A percentile compares a stretch with the other conserved stretches of the same genome.
phyloP scores from a whole-genome alignment of 805 yeast species.

The Blastobotrys peoriensis region DNA sequence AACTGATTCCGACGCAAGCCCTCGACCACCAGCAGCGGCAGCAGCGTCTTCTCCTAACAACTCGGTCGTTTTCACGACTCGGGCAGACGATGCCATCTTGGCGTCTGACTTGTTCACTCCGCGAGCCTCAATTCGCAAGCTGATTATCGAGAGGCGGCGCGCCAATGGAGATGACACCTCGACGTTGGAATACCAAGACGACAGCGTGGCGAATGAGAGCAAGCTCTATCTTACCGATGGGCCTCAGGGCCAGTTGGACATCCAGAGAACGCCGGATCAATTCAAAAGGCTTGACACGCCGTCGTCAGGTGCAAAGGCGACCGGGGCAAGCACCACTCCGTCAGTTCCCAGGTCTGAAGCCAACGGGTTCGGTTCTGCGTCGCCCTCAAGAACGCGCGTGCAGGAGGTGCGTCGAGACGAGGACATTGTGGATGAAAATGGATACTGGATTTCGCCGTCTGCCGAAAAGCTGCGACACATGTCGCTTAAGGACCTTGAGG shows the following conservation, averaged over 20 bases:
- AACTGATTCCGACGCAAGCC: background rate
- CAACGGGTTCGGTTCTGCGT: background rate
- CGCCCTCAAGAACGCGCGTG: background rate
- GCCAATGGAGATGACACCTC: background rate
- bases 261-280: too few relatives aligned
- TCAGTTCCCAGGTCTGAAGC: background rate
- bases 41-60: conserved; percentile 1
- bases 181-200: background rate
- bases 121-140: conserved; percentile 45
- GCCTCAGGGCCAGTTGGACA: background rate
- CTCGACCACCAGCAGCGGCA: background rate
- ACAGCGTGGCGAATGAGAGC: background rate
- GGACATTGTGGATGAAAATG: conserved; percentile 54
- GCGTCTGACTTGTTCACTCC: conserved; percentile 70
- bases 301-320: background rate
- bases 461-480: conserved; percentile 52
- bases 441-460: conserved; percentile 85
- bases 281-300: too few relatives aligned
- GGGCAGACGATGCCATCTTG: conserved; percentile 62
- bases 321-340: background rate
- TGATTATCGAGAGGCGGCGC: conserved; percentile 44
- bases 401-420: conserved; percentile 27
- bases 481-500: conserved; percentile 57
- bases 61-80: conserved; percentile 35
- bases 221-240: background rate